These are phyloP conservation scores for Eutrema salsugineum DNA, from an alignment of 441 rosid genomes.

Conservation along the genomic window DNA sequence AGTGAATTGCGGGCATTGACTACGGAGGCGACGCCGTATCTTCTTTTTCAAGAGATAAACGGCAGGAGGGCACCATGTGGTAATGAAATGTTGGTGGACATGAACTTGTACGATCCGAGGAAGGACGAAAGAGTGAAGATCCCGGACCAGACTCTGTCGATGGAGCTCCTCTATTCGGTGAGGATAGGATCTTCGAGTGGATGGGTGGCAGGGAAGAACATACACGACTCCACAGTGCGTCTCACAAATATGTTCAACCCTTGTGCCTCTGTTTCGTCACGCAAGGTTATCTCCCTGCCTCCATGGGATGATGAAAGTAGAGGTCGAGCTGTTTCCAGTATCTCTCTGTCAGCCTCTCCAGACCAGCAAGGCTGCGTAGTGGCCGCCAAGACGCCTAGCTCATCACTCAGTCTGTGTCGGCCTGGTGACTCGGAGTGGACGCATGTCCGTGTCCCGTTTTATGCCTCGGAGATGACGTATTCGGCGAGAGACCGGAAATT, in stretches of 20 bases:
- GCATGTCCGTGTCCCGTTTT: neutral
- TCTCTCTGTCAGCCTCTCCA: constrained; percentile 16
- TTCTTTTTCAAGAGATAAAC: neutral
- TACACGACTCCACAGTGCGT: neutral
- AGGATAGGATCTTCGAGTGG: neutral
- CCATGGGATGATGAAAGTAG: neutral
- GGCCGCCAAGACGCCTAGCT: neutral
- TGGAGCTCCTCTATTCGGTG: neutral
- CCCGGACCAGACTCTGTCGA: neutral
- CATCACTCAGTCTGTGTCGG: neutral
- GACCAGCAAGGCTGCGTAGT: neutral
- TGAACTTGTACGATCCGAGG: neutral
- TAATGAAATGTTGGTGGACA: neutral
- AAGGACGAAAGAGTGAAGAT: neutral
- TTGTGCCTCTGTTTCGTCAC: constrained; percentile 12
- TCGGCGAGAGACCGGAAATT: neutral
- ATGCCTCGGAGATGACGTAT: neutral
- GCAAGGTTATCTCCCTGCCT: neutral
- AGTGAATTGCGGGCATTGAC: neutral
- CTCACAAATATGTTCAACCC: constrained; percentile 17
- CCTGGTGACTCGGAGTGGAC: constrained; percentile 10
- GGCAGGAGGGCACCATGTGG: neutral
- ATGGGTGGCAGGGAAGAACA: neutral
- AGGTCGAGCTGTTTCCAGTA: neutral
- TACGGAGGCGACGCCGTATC: constrained; percentile 10